Conservation (phyloP, 768 basidiomycete genomes). For the Amanita brunnescens region DNA sequence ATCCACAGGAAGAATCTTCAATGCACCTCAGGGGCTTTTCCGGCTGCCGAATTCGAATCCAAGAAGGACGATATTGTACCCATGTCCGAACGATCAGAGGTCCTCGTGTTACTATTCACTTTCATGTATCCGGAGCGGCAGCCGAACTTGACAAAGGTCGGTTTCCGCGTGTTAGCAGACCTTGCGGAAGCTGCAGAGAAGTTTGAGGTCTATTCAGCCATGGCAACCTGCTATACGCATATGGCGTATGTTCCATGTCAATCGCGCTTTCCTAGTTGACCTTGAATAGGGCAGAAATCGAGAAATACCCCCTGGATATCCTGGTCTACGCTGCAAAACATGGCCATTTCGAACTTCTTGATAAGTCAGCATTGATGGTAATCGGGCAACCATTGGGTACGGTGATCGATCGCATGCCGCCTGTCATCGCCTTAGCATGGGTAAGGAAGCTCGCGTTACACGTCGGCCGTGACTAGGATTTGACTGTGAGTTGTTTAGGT, state of each 20-base stretch:
- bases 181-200: constrained; percentile 17
- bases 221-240: constrained; percentile 13
- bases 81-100: constrained; percentile 1
- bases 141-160: constrained; percentile 11
- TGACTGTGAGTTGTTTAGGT: background rate
- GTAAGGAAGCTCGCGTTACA: background rate
- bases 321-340: constrained; percentile 15
- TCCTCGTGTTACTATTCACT: constrained; percentile 13
- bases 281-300: constrained; percentile 9
- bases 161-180: constrained; percentile 10
- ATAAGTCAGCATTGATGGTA: constrained; percentile 12
- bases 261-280: background rate
- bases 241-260: constrained; percentile 12
- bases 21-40: constrained; percentile 9
- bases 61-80: background rate
- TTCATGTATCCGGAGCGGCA: constrained; percentile 16
- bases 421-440: constrained; percentile 1
- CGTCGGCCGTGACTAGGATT: background rate
- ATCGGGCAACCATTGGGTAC: constrained; percentile 1
- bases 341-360: constrained; percentile 14
- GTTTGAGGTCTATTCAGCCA: constrained; percentile 15
- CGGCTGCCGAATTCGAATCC: constrained; percentile 3
- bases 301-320: constrained; percentile 13
- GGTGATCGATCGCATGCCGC: constrained; percentile 1
- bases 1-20: constrained; percentile 14